A percentile compares a stretch with the other conserved stretches of the same genome.
phyloP scores from a whole-genome alignment of 2,329 filamentous ascomycete genomes.

The Aspergillus sp. region DNA sequence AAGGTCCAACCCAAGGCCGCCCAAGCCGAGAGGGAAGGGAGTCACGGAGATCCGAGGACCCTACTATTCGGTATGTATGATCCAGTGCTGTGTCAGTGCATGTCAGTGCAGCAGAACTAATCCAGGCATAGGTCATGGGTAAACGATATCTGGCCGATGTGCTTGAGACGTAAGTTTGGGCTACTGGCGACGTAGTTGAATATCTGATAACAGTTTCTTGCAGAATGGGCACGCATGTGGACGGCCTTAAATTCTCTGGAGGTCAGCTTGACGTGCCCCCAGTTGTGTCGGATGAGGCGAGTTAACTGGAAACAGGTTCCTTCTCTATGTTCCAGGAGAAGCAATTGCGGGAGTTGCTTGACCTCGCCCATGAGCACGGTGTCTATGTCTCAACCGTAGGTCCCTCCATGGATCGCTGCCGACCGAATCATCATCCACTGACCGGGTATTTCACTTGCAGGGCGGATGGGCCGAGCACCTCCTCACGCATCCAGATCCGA shows the following conservation, averaged over 20 bases:
- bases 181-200: background rate
- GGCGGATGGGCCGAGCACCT: slow-evolving; percentile 49
- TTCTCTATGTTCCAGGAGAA: slow-evolving; percentile 44
- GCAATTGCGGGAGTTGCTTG: slow-evolving; percentile 38
- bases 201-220: slow-evolving; percentile 3
- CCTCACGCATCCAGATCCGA: slow-evolving; percentile 39
- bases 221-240: slow-evolving; percentile 46
- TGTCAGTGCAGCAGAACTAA: slow-evolving; percentile 1
- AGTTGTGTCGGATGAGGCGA: background rate
- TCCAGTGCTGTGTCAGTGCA: background rate
- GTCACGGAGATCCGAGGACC: slow-evolving; percentile 49
- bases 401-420: background rate
- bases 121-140: slow-evolving; percentile 37
- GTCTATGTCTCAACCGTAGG: slow-evolving; percentile 46
- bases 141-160: slow-evolving; percentile 45
- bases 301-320: slow-evolving; percentile 26
- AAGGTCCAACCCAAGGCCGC: slow-evolving; percentile 39
- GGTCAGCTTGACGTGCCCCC: slow-evolving; percentile 14
- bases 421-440: background rate
- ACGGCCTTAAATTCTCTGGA: slow-evolving; percentile 48
- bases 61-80: slow-evolving; percentile 40
- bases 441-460: slow-evolving; percentile 14
- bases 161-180: slow-evolving; percentile 38
- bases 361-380: slow-evolving; percentile 40
- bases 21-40: slow-evolving; percentile 41